Evolutionary conservation across 2,329 filamentous ascomycete species (phyloP), one percentile per base, ranked within the genome.

Genomic region (Colletotrichum sidae): DNA sequence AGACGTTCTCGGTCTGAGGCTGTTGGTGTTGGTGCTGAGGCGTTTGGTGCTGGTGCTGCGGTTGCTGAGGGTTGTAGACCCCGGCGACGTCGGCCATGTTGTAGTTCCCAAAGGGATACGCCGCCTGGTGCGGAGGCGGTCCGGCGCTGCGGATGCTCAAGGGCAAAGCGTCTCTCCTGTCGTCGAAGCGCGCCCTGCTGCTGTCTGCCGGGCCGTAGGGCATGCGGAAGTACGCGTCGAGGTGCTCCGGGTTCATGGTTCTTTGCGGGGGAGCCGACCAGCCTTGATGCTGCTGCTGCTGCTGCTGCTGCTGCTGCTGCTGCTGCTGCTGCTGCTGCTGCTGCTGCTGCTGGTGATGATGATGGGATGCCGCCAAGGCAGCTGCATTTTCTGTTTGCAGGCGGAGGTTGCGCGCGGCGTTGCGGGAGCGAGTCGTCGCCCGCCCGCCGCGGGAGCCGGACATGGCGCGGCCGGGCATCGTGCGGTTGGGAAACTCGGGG

Each of bases 401-500:
- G 10, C 47, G 57, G 33, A 57, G 56, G 57, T 58, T 51, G 35
- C 55, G 34, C 3, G 53, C 37, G 34, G 42, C 53, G 34, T 60
- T 55, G 10, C 51, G 55, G 17, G 53, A 53, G 42, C 70, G 73
- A 58, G 70, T 74, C 10, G 76, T 71, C 8, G 75, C 73, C 15
- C 69, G 71, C 8, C 77, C 78, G 58, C 77, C 77, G 51, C 74
- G 77, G 52, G 73, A 72, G 2, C 76, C 73, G 25, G 76, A 75
- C 13, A 72, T 25, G 49, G 76, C 74, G 57, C 73, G 72, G 37
- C 73, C 72, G 44, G 75, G 72, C 37, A 71, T 73, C 55, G 70
- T 70, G 67, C 69, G 72, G 56, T 68, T 61, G 13, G 68, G 67
- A 57, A 71, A 74, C 17, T 70, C 58, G 50, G 50, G 49, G 34